phyloP scores from a whole-genome alignment of 306 rosid species.

The Prunus davidiana region DNA sequence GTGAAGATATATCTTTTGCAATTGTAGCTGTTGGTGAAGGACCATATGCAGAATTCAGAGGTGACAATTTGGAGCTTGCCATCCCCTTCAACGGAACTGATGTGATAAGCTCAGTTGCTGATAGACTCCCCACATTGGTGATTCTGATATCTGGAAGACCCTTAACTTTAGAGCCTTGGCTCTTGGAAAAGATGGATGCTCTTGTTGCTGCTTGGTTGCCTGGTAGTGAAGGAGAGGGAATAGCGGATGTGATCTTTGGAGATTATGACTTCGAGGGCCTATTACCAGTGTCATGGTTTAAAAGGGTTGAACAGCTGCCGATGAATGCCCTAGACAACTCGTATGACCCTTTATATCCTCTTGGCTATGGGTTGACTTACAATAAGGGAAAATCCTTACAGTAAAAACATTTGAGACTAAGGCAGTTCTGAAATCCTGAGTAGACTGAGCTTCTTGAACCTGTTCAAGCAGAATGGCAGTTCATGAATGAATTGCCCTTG shows the following conservation, averaged over 20 bases:
- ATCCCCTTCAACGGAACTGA: conserved; percentile 58
- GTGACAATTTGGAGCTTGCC: conserved; percentile 57
- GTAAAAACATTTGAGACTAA: background rate
- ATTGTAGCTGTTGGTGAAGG: conserved; percentile 77
- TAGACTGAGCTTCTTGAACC: background rate
- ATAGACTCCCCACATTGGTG: conserved; percentile 67
- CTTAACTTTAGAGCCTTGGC: conserved; percentile 55
- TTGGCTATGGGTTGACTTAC: conserved; percentile 58
- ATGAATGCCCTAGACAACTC: conserved; percentile 24
- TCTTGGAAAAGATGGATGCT: conserved; percentile 59
- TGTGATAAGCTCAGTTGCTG: conserved; percentile 56
- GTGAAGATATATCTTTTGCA: conserved; percentile 55
- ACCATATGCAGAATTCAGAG: conserved; percentile 66
- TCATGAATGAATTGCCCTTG: background rate
- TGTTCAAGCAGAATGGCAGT: background rate
- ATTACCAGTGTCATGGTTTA: conserved; percentile 82
- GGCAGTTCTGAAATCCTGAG: background rate
- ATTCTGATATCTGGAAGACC: conserved; percentile 88
- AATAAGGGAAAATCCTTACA: conserved; percentile 10
- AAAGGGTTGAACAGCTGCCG: conserved; percentile 45
- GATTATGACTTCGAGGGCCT: conserved; percentile 63
- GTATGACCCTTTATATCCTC: conserved; percentile 64
- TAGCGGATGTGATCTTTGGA: conserved; percentile 77
- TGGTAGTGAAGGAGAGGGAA: conserved; percentile 79
- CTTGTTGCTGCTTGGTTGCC: conserved; percentile 94